Base-by-base conservation (phyloP, 192 early-diverging fungal species). In the Entomortierella chlamydospora region DNA sequence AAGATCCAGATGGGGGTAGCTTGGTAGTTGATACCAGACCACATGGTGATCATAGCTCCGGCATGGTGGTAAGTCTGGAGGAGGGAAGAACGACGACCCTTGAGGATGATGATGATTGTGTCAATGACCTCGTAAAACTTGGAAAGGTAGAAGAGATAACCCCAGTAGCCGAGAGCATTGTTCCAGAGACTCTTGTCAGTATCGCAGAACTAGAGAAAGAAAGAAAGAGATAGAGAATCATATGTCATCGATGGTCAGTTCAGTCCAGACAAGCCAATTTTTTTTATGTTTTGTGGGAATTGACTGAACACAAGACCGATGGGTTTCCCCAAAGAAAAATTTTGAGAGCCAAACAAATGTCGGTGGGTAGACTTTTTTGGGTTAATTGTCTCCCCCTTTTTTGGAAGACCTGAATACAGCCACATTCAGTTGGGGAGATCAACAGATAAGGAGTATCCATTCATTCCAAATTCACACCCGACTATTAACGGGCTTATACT, bases 61-160 rank as follows among this genome's bases (percentile, higher is more conserved):
- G 93, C 89, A 71, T 95, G 95, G 78, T 96, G 95, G 84, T 94
- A 96, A 45, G 90, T 91, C 85, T 96, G 93, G 49, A 96, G 83
- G 18, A 94, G 85, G 23, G 91, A 93, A 0, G 92, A 91, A 51
- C 86, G 86, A 54, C 90, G 89, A 30, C 92, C 93, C 77, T 96
- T 95, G 28, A 92, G 54, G 49, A 96, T 72, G 67, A 96, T 92
- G 73, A 96, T 95, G 73, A 91, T 87, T 56, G 95, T 96, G 69
- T 96, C 95, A 54, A 96, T 86, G 34, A 96, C 86, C 78, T 96
- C 95, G 83, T 95, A 96, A 80, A 89, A 79, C 79, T 72, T 64
- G 83, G 91, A 93, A 23, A 96, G 89, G 83, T 96, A 96, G 81
- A 96, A 96, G 64, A 94, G 63, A 57, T 93, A 96, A 45, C 91